Percentiles rank a stretch among this genome's conserved stretches.
phyloP scores from a whole-genome alignment of 2,329 filamentous ascomycete species.

The Claviceps sp. region DNA sequence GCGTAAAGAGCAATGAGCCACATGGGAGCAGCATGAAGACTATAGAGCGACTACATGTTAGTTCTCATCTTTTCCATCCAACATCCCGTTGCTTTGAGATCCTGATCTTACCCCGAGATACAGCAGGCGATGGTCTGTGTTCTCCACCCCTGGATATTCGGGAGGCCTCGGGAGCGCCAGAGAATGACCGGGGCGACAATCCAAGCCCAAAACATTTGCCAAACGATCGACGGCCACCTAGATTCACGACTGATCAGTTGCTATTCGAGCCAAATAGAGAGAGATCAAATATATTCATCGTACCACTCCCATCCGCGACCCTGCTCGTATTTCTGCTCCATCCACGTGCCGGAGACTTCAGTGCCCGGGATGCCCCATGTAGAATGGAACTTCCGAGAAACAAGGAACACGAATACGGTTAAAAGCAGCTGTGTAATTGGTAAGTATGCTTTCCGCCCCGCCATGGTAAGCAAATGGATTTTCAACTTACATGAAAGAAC shows the following conservation, averaged over 20 bases:
- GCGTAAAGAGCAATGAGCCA: conserved; percentile 49
- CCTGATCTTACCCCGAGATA: conserved; percentile 25
- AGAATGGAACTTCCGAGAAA: conserved; percentile 51
- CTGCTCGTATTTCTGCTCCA: conserved; percentile 32
- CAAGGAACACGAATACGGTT: conserved; percentile 45
- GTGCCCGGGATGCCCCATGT: conserved; percentile 48
- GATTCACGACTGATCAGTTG: background rate
- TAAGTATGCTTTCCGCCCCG: background rate
- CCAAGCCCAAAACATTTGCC: conserved; percentile 53
- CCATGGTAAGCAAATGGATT: background rate
- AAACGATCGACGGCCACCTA: conserved; percentile 48
- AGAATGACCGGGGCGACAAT: conserved; percentile 47
- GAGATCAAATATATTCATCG: background rate
- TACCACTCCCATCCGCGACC: conserved; percentile 53
- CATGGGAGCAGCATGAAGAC: conserved; percentile 51
- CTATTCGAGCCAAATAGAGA: background rate
- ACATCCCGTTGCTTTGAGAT: background rate
- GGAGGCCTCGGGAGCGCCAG: conserved; percentile 45
- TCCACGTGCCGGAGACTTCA: conserved; percentile 42
- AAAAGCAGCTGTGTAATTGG: conserved; percentile 34
- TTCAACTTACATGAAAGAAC: conserved; percentile 35
- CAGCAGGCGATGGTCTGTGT: conserved; percentile 44
- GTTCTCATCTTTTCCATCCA: background rate
- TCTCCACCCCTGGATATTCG: conserved; percentile 54
- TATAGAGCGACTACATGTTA: conserved; percentile 13